phyloP scores from a whole-genome alignment of 2,329 filamentous ascomycete genomes.

The Sclerotinia subarctica region DNA sequence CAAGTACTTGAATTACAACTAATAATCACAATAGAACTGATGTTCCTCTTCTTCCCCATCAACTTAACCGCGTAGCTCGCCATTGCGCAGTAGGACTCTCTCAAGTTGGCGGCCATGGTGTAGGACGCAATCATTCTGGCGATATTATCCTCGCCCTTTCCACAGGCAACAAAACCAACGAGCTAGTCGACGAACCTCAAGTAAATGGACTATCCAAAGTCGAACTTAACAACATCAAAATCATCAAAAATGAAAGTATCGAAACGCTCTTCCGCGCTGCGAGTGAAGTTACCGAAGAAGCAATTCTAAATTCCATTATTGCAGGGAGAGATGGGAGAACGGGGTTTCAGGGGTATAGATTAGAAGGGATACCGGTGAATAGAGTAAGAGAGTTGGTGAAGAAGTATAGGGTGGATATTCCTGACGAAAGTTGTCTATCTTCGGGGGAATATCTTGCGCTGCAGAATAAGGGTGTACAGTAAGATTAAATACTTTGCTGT shows the following conservation, averaged over 20 bases:
- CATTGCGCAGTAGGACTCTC: constrained; percentile 60
- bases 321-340: constrained; percentile 59
- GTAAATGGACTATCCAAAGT: constrained; percentile 35
- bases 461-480: not conserved
- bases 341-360: constrained; percentile 48
- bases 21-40: constrained; percentile 44
- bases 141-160: constrained; percentile 68
- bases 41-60: constrained; percentile 55
- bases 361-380: constrained; percentile 50
- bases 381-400: constrained; percentile 27
- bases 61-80: constrained; percentile 56
- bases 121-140: constrained; percentile 54
- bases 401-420: constrained; percentile 28
- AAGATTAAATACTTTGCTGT: not conserved
- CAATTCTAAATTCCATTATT: constrained; percentile 59
- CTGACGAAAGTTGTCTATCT: not conserved
- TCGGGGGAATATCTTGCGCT: not conserved
- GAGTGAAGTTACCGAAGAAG: constrained; percentile 62
- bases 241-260: constrained; percentile 57
- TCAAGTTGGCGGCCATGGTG: constrained; percentile 56
- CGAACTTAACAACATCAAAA: constrained; percentile 45
- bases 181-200: constrained; percentile 31
- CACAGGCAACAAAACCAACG: constrained; percentile 48
- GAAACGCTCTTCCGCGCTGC: constrained; percentile 60
- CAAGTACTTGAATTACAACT: not conserved